A percentile compares a stretch with the other conserved stretches of the same genome.
phyloP scores from a whole-genome alignment of 2,329 filamentous ascomycete genomes.

The Colletotrichum paranaense region DNA sequence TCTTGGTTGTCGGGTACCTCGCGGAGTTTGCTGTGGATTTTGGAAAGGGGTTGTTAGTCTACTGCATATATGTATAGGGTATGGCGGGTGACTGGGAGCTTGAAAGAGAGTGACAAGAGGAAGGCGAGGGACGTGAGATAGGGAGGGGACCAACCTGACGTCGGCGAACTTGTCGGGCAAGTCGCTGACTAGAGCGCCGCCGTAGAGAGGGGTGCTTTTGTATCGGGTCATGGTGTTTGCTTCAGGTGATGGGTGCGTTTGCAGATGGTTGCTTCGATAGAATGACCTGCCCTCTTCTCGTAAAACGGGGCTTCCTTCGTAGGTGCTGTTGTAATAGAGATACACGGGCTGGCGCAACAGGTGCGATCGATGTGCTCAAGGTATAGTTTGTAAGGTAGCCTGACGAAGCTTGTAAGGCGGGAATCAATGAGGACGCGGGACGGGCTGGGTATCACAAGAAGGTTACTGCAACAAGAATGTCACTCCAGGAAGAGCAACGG shows the following conservation, averaged over 20 bases:
- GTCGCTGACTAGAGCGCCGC: conserved; percentile 77
- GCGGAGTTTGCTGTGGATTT: conserved; percentile 69
- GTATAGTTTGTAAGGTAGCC: neutral
- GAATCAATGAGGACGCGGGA: neutral
- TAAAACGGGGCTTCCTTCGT: neutral
- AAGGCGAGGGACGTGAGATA: neutral
- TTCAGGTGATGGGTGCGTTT: neutral
- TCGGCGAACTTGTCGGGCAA: conserved; percentile 77
- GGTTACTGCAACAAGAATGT: neutral
- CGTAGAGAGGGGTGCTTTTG: conserved; percentile 72
- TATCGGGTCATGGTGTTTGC: conserved; percentile 62
- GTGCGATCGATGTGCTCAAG: neutral
- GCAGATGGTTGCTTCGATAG: neutral
- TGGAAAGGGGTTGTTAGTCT: no score
- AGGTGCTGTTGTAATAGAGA: neutral
- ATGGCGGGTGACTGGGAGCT: neutral
- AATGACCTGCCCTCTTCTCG: neutral
- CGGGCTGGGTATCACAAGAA: conserved; percentile 1
- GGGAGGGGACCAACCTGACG: conserved; percentile 68
- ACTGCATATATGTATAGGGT: no score
- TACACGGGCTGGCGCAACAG: neutral
- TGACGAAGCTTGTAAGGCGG: neutral
- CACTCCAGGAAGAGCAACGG: neutral
- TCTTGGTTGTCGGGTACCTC: conserved; percentile 91
- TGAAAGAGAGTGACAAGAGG: neutral